Percentiles rank a stretch among this genome's conserved stretches.
Evolutionary conservation across 768 basidiomycete species (phyloP).

Genomic region (Suillus sp.): DNA sequence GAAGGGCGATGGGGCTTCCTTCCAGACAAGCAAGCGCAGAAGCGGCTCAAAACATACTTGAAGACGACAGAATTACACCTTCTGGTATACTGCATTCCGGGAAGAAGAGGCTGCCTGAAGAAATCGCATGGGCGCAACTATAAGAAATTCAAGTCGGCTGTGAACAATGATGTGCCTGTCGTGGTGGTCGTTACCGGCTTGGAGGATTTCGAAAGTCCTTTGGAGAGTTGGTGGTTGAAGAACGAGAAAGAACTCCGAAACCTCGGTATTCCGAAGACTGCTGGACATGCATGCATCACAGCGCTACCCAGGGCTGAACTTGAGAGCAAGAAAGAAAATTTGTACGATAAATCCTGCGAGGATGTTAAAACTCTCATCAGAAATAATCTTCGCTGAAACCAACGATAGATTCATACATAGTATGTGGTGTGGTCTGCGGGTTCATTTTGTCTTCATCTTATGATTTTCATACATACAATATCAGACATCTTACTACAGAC

Average conservation of each 20-base stretch:
- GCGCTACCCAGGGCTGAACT: neutral
- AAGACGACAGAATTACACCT: neutral
- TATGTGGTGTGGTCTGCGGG: neutral
- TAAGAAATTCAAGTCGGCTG: neutral
- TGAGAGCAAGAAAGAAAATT: fast-evolving
- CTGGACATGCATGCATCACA: neutral
- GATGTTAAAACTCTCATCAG: neutral
- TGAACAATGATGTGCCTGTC: neutral
- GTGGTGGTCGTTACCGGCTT: neutral
- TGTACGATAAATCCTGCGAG: neutral
- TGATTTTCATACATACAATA: neutral
- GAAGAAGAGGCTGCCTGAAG: neutral
- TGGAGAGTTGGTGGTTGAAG: neutral
- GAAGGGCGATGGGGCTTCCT: neutral
- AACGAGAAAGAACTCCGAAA: neutral
- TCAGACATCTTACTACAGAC: neutral
- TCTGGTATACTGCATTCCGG: neutral
- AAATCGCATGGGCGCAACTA: neutral
- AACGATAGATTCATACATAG: no score
- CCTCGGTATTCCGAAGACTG: neutral
- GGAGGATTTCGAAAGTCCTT: neutral
- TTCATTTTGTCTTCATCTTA: neutral
- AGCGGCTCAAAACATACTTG: neutral
- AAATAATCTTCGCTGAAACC: neutral
- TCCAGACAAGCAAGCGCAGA: neutral